These are phyloP conservation scores for Centaurea solstitialis DNA, from an alignment of 129 eudicot genomes.

Conservation along the genomic window DNA sequence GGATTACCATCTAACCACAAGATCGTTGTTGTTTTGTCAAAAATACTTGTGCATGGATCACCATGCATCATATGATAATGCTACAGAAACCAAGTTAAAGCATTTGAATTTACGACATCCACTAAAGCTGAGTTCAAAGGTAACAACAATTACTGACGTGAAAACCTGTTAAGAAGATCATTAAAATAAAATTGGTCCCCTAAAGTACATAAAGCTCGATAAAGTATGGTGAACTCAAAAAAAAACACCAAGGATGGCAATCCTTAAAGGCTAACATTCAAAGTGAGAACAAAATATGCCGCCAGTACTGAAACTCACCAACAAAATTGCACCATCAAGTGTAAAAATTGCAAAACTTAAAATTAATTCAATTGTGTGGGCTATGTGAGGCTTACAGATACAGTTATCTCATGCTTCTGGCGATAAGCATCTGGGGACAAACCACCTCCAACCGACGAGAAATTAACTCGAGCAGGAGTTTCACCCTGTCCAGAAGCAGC, in stretches of 20 bases:
- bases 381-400: conserved; percentile 57
- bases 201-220: neutral
- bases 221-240: neutral
- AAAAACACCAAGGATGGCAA: neutral
- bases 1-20: neutral
- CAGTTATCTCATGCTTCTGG: conserved; percentile 78
- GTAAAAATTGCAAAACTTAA: neutral
- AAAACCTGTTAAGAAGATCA: neutral
- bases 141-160: neutral
- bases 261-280: neutral
- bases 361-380: neutral
- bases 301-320: neutral
- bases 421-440: conserved; percentile 77
- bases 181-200: neutral
- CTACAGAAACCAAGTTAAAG: neutral
- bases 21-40: neutral
- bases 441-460: conserved; percentile 41
- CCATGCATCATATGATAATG: neutral
- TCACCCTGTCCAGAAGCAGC: conserved; percentile 35
- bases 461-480: conserved; percentile 30
- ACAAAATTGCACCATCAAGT: neutral
- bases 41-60: neutral
- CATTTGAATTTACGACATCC: neutral
- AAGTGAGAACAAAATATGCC: neutral
- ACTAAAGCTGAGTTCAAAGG: neutral